Conservation (phyloP, 2,329 filamentous ascomycete genomes). For the Colletotrichum orbiculare region DNA sequence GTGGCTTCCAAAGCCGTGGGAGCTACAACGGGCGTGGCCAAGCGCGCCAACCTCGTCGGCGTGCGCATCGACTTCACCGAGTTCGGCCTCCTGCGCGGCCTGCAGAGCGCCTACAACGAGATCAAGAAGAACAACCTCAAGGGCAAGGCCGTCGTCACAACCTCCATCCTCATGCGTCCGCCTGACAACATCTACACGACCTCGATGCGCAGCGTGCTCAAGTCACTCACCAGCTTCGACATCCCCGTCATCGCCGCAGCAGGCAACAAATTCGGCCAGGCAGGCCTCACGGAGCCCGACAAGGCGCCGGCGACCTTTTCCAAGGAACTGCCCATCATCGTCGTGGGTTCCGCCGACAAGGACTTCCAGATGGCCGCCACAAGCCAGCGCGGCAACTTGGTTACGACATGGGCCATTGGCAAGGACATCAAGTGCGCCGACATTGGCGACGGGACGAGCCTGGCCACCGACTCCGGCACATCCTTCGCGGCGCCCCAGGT, state of each 20-base stretch:
- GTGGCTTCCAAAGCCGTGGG: conserved; percentile 13
- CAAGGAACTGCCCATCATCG: conserved; percentile 10
- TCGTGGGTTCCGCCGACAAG: conserved; percentile 1
- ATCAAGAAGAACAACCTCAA: not conserved
- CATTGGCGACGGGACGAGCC: not conserved
- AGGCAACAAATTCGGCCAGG: conserved; percentile 4
- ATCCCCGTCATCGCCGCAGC: conserved; percentile 11
- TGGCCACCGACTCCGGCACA: not conserved
- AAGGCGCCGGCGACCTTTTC: not conserved
- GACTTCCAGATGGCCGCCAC: not conserved
- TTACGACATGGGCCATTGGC: conserved; percentile 12
- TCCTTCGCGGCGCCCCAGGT: conserved; percentile 14
- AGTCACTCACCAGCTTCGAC: not conserved
- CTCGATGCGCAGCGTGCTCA: conserved; percentile 3
- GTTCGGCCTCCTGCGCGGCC: conserved; percentile 4
- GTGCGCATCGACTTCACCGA: conserved; percentile 7
- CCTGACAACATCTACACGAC: not conserved
- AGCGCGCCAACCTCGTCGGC: conserved; percentile 5
- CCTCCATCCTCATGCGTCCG: not conserved
- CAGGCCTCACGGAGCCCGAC: not conserved
- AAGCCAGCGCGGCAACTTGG: conserved; percentile 4
- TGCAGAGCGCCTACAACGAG: not conserved
- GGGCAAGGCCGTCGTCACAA: conserved; percentile 12
- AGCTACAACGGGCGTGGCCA: not conserved
- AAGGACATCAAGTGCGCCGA: conserved; percentile 5